Conservation (phyloP, 2,329 filamentous ascomycete genomes). For the Neonectria punicea region DNA sequence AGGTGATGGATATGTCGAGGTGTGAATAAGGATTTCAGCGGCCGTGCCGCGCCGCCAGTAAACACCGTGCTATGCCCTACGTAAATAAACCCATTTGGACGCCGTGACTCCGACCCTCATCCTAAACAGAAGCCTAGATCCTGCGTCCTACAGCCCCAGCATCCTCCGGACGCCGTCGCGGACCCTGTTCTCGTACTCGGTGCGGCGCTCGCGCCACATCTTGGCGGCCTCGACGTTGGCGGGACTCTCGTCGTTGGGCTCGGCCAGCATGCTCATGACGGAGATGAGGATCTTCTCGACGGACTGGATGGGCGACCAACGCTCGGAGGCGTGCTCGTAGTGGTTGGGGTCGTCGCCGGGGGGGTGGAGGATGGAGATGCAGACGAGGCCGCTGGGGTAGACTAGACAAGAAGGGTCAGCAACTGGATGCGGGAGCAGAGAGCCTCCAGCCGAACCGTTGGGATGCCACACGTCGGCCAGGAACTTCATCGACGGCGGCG, state of each 20-base stretch:
- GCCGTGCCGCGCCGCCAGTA: conserved; percentile 33
- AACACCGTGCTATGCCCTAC: conserved; percentile 43
- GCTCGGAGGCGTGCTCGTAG: conserved; percentile 95
- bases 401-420: conserved; percentile 61
- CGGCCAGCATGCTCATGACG: conserved; percentile 98
- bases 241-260: conserved; percentile 95
- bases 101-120: conserved; percentile 36
- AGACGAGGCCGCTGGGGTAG: conserved; percentile 90
- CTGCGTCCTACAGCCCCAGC: conserved; percentile 70
- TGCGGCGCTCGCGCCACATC: conserved; percentile 89
- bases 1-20: conserved; percentile 26
- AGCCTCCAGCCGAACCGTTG: conserved; percentile 72
- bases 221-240: conserved; percentile 96
- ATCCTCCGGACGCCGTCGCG: conserved; percentile 82
- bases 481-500: conserved; percentile 96
- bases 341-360: conserved; percentile 98
- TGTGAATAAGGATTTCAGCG: conserved; percentile 38
- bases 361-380: conserved; percentile 97
- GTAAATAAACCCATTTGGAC: conserved; percentile 31
- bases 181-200: conserved; percentile 88
- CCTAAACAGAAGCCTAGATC: background rate
- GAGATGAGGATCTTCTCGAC: conserved; percentile 97
- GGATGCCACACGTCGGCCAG: conserved; percentile 95
- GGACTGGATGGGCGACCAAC: conserved; percentile 96
- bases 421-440: conserved; percentile 9